phyloP scores from a whole-genome alignment of 2,329 filamentous ascomycete species.

The Colletotrichum somersetense region DNA sequence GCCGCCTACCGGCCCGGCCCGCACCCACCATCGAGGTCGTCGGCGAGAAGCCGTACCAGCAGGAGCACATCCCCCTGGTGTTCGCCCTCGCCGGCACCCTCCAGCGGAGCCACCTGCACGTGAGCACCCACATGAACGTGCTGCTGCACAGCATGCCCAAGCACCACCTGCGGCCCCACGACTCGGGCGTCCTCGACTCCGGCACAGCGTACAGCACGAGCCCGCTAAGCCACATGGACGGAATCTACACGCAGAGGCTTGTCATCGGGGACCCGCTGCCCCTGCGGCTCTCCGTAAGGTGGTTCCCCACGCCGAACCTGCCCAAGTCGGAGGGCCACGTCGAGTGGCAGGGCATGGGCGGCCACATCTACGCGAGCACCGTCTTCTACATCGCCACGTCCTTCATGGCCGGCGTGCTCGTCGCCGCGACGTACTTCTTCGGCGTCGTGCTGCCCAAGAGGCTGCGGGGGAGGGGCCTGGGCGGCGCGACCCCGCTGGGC shows the following conservation, averaged over 20 bases:
- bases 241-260: conserved; percentile 71
- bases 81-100: conserved; percentile 91
- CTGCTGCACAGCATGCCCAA: conserved; percentile 79
- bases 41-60: conserved; percentile 62
- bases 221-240: conserved; percentile 71
- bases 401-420: conserved; percentile 67
- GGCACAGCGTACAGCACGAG: conserved; percentile 89
- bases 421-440: conserved; percentile 70
- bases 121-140: conserved; percentile 91
- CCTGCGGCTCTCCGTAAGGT: conserved; percentile 83
- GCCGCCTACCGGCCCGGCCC: conserved; percentile 87
- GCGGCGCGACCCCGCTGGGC: conserved; percentile 67
- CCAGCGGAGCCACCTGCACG: conserved; percentile 89
- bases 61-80: conserved; percentile 84
- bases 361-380: conserved; percentile 73
- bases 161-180: conserved; percentile 72
- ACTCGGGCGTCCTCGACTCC: conserved; percentile 85
- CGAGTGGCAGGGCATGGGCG: conserved; percentile 74
- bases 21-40: conserved; percentile 66
- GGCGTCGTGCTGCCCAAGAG: conserved; percentile 69
- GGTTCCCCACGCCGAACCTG: conserved; percentile 83
- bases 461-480: conserved; percentile 63
- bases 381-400: conserved; percentile 72
- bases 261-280: conserved; percentile 90
- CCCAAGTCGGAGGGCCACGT: conserved; percentile 76